Percentiles rank a stretch among this genome's conserved stretches.
phyloP scores from a whole-genome alignment of 768 basidiomycete genomes.

The Podaxis sp. region DNA sequence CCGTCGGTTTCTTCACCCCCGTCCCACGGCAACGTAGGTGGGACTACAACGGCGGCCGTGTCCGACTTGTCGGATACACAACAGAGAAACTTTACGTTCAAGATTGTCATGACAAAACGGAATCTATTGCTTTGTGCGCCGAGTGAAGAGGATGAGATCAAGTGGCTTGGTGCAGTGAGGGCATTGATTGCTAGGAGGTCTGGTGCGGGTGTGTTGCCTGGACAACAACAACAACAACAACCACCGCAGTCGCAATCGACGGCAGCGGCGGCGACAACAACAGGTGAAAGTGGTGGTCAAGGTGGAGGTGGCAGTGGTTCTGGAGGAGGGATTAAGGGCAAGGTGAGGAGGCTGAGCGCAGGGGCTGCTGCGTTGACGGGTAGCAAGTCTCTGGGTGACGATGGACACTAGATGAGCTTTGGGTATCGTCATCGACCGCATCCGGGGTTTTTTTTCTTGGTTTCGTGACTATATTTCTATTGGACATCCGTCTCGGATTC shows the following conservation, averaged over 20 bases:
- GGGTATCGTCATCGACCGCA: not conserved
- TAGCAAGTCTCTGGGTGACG: slow-evolving; percentile 5
- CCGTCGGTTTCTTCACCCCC: slow-evolving; percentile 31
- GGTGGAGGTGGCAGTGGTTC: slow-evolving; percentile 8
- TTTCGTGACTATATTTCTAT: not conserved
- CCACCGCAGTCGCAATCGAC: not conserved
- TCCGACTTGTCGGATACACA: slow-evolving; percentile 23
- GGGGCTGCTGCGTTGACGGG: slow-evolving; percentile 24
- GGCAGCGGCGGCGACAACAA: not conserved
- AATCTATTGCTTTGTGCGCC: slow-evolving; percentile 89
- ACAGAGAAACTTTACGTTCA: slow-evolving; percentile 66
- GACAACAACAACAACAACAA: slow-evolving; percentile 18
- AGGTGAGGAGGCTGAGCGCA: slow-evolving; percentile 44
- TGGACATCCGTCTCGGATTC: not conserved
- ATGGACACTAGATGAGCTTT: not conserved
- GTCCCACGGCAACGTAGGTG: not conserved
- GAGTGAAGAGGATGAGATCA: slow-evolving; percentile 96
- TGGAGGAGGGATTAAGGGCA: slow-evolving; percentile 36
- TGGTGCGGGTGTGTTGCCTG: slow-evolving; percentile 46
- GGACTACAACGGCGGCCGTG: slow-evolving; percentile 22
- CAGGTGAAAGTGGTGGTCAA: not conserved
- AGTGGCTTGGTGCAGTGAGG: slow-evolving; percentile 93
- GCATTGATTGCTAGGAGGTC: slow-evolving; percentile 80
- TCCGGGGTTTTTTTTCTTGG: not conserved
- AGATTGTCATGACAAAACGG: slow-evolving; percentile 93